Conservation (phyloP, 1,284 basidiomycete species). For the Calocybe gambosa region DNA sequence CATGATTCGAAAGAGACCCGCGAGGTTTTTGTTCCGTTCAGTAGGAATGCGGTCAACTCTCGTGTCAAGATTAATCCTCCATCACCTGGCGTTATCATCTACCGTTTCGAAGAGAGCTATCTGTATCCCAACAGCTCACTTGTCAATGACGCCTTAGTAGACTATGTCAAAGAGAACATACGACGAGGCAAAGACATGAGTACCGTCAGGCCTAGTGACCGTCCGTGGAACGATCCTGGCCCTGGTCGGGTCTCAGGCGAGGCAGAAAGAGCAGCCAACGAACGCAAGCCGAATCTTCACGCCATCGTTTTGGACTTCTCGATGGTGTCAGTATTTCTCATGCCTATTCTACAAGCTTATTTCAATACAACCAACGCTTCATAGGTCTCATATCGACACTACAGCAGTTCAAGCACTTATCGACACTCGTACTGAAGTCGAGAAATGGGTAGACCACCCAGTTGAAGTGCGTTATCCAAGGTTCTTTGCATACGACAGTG, state of each 20-base stretch:
- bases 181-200: conserved; percentile 74
- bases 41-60: conserved; percentile 58
- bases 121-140: conserved; percentile 89
- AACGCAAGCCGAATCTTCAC: conserved; percentile 62
- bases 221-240: conserved; percentile 95
- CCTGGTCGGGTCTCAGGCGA: conserved; percentile 46
- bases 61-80: conserved; percentile 75
- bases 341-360: neutral
- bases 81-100: conserved; percentile 84
- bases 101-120: conserved; percentile 91
- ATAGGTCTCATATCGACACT: conserved; percentile 72
- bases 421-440: conserved; percentile 82
- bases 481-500: neutral
- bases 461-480: conserved; percentile 55
- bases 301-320: conserved; percentile 93
- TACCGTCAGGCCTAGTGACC: conserved; percentile 59
- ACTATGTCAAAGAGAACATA: conserved; percentile 75
- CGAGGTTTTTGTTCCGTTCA: conserved; percentile 84
- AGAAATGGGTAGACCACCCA: conserved; percentile 78
- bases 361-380: conserved; percentile 1
- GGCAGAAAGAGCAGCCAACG: conserved; percentile 46
- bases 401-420: conserved; percentile 90
- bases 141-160: conserved; percentile 74
- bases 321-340: conserved; percentile 53
- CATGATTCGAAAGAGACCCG: conserved; percentile 37